These are phyloP conservation scores for Bipolaris gigantea DNA, from an alignment of 2,329 filamentous ascomycete genomes.

Conservation along the genomic window DNA sequence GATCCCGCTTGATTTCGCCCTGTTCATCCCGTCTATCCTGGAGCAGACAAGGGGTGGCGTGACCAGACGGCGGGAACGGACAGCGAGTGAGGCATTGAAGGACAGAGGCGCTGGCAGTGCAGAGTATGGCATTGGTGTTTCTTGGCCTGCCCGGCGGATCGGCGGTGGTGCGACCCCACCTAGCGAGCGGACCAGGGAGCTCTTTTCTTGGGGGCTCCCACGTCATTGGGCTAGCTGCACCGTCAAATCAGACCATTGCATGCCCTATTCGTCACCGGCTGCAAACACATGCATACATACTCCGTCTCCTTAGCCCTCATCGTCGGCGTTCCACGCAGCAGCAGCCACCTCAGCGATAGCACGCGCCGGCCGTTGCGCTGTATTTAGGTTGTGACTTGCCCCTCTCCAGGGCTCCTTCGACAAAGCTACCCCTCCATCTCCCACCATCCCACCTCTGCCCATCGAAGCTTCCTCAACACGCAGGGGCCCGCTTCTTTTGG, in stretches of 20 bases:
- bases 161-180: conserved; percentile 24
- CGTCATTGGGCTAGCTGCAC: conserved; percentile 19
- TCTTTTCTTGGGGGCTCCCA: conserved; percentile 19
- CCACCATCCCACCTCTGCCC: neutral
- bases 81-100: neutral
- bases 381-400: neutral
- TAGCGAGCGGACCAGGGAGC: conserved; percentile 16
- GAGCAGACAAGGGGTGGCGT: neutral
- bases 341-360: neutral
- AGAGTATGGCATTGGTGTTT: neutral
- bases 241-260: conserved; percentile 8
- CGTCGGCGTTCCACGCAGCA: neutral
- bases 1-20: neutral
- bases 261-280: conserved; percentile 12
- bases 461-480: conserved; percentile 26
- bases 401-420: conserved; percentile 1
- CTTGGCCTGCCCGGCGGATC: conserved; percentile 3
- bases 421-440: conserved; percentile 17
- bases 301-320: neutral
- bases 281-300: neutral
- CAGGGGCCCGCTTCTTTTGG: conserved; percentile 25
- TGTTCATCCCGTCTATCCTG: neutral
- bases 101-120: neutral
- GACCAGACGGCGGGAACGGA: neutral
- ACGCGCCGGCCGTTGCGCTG: neutral